A percentile compares a stretch with the other conserved stretches of the same genome.
Evolutionary conservation across 768 basidiomycete species (phyloP).

Genomic region (Podaxis sp.): DNA sequence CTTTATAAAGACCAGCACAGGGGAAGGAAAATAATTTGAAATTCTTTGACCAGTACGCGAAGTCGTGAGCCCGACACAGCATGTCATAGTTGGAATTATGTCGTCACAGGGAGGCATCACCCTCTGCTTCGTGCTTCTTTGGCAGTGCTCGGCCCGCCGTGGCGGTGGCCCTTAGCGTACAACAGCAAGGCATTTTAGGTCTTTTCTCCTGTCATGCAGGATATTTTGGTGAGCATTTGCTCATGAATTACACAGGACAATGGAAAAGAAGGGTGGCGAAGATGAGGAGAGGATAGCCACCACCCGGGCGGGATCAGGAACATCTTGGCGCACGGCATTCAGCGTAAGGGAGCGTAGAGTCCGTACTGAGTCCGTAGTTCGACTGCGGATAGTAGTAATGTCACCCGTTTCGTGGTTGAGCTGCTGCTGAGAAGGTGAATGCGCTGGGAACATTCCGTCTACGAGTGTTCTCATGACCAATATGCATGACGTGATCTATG

Average conservation of each 20-base stretch:
- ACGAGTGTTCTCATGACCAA: not conserved
- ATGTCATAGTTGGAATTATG: not conserved
- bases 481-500: not conserved
- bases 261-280: too few species aligned
- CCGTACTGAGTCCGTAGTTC: too few species aligned
- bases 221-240: not conserved
- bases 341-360: too few species aligned
- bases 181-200: not conserved
- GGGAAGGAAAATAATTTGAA: not conserved
- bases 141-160: not conserved
- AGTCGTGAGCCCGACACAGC: not conserved
- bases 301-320: too few species aligned
- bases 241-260: not conserved
- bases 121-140: not conserved
- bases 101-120: not conserved
- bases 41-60: not conserved
- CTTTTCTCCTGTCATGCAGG: not conserved
- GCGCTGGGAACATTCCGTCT: too few species aligned
- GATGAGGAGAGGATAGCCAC: too few species aligned
- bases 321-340: too few species aligned
- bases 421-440: too few species aligned
- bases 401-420: too few species aligned
- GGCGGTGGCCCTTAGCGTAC: not conserved
- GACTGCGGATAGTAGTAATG: too few species aligned
- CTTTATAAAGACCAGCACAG: not conserved